A percentile compares a stretch with the other conserved stretches of the same genome.
These are phyloP conservation scores for Tetradesmus lagerheimii DNA, from an alignment of 139 green algal genomes.

Conservation along the genomic window DNA sequence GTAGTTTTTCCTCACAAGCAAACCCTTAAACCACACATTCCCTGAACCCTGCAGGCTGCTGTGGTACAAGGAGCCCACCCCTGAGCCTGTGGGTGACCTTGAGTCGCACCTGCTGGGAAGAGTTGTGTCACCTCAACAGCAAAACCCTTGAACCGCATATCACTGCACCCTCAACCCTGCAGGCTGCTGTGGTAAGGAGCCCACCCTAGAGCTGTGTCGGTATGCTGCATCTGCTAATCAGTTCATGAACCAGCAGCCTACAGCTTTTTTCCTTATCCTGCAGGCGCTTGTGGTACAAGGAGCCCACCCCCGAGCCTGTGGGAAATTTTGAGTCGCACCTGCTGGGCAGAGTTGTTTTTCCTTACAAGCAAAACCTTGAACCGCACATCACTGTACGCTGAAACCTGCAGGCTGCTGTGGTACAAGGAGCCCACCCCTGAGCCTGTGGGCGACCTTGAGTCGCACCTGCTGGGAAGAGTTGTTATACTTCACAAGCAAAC, in stretches of 20 bases:
- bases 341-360: neutral
- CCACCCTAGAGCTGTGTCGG: no score
- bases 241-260: no score
- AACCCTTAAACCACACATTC: no score
- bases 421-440: conserved; percentile 81
- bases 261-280: no score
- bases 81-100: conserved; percentile 59
- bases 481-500: no score
- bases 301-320: conserved; percentile 63
- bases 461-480: conserved; percentile 12
- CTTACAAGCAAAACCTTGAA: no score
- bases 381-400: no score
- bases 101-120: conserved; percentile 6
- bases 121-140: no score
- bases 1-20: neutral
- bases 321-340: conserved; percentile 44
- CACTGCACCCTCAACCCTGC: neutral
- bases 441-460: conserved; percentile 51
- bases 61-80: conserved; percentile 83
- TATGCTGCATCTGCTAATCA: no score
- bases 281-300: no score
- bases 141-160: no score
- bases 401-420: conserved; percentile 66
- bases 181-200: conserved; percentile 85
- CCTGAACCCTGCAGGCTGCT: conserved; percentile 55